A percentile compares a stretch with the other conserved stretches of the same genome.
These are phyloP conservation scores for Metschnikowia amazonensis DNA, from an alignment of 805 yeast genomes.

Conservation along the genomic window DNA sequence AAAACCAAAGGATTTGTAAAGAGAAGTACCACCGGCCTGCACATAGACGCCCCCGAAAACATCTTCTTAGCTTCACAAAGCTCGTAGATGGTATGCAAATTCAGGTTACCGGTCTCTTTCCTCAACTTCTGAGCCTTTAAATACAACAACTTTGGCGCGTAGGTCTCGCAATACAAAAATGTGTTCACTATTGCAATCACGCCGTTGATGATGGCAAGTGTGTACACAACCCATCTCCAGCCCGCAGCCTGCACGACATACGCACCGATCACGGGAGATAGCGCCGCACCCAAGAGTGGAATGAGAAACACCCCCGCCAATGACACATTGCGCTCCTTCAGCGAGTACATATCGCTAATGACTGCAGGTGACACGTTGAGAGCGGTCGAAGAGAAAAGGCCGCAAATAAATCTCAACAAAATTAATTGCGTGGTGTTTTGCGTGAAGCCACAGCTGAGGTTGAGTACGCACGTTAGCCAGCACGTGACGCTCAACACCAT, in stretches of 20 bases:
- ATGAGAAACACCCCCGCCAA: slow-evolving; percentile 36
- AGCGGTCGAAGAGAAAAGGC: slow-evolving; percentile 37
- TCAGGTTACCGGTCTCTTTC: slow-evolving; percentile 32
- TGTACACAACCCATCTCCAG: slow-evolving; percentile 39
- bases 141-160: slow-evolving; percentile 32
- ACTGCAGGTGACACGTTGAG: slow-evolving; percentile 40
- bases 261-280: slow-evolving; percentile 37
- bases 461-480: slow-evolving; percentile 34
- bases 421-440: slow-evolving; percentile 31
- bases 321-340: slow-evolving; percentile 29
- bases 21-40: slow-evolving; percentile 33
- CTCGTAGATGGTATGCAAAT: slow-evolving; percentile 38
- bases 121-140: slow-evolving; percentile 27
- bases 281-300: slow-evolving; percentile 38
- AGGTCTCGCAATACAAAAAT: slow-evolving; percentile 32
- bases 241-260: slow-evolving; percentile 28
- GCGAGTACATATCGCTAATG: slow-evolving; percentile 35
- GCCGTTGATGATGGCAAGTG: slow-evolving; percentile 34
- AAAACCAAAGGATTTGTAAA: slow-evolving; percentile 36
- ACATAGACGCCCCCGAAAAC: slow-evolving; percentile 24
- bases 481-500: slow-evolving; percentile 30
- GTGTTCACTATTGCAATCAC: slow-evolving; percentile 31
- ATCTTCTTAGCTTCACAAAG: slow-evolving; percentile 25
- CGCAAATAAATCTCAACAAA: slow-evolving; percentile 33
- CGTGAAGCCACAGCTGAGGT: slow-evolving; percentile 36